Evolutionary conservation across 2,329 filamentous ascomycete genomes (phyloP), one percentile per base, ranked within the genome.

Genomic region (Neonectria coccinea): DNA sequence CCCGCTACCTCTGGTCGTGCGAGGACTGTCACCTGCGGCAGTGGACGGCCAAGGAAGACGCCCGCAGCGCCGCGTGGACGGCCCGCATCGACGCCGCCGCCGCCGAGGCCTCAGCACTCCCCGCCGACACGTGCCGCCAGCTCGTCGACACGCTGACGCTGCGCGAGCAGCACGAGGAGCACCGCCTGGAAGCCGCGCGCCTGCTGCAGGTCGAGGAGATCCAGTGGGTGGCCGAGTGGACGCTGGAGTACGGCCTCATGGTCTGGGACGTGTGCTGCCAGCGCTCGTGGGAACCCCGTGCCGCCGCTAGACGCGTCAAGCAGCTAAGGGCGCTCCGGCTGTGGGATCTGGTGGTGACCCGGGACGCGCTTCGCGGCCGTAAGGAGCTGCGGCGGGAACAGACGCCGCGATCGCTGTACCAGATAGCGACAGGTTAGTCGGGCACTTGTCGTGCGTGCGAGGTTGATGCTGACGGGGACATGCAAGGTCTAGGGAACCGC

Each of bases 1-100:
- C 70, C 0, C 63, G 67, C 25, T 75, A 74, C 57, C 69, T 74
- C 12, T 74, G 71, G 76, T 59, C 60, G 7, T 78, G 78, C 33
- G 75, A 74, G 53, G 70, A 74, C 4, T 76, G 75, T 44, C 66
- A 70, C 57, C 48, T 42, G 10, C 59, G 52, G 8, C 53, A 53
- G 11, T 62, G 47, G 14, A 42, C 45, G 2, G 25, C 27, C 7
- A 58, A 60, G 6, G 68, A 67, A 6, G 65, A 71, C 1, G 50
- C 50, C 0, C 59, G 68, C 18, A 47, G 51, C 4, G 39, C 51
- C 11, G 25, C 29, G 11, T 75, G 70, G 70, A 56, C 59, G 3
- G 39, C 22, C 2, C 53, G 45, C 12, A 22, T 44, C 22, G 51
- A 41, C 14, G 39, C 12, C 4, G 18, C 69, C 20, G 41, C 53